These are phyloP conservation scores for Trichoderma endophyticum DNA, from an alignment of 2,329 filamentous ascomycete genomes.

Conservation along the genomic window DNA sequence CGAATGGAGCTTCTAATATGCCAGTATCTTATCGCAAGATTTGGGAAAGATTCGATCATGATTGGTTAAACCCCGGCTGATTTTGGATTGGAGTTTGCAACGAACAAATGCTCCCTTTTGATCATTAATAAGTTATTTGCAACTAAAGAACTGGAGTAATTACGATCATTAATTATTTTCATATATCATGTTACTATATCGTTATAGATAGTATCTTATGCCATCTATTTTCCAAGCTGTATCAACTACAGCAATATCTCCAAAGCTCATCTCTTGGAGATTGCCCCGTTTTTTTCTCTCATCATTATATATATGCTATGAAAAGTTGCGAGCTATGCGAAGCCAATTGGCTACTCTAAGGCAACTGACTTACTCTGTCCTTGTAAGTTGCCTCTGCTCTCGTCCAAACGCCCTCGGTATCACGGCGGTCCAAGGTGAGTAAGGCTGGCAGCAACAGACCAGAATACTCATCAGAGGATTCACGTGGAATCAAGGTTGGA, in stretches of 20 bases:
- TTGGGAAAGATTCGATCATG: background rate
- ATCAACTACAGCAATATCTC: background rate
- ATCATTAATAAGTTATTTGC: background rate
- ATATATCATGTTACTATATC: background rate
- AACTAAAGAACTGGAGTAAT: background rate
- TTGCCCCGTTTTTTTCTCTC: background rate
- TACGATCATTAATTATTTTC: background rate
- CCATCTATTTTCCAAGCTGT: background rate
- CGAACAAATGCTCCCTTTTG: background rate
- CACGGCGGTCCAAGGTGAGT: constrained; percentile 69
- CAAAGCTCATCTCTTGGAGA: background rate
- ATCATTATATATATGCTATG: background rate
- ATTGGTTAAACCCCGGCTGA: background rate
- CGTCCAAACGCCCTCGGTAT: constrained; percentile 69
- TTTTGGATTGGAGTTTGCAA: background rate
- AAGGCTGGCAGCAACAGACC: constrained; percentile 71
- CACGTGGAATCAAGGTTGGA: constrained; percentile 73
- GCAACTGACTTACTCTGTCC: constrained; percentile 36
- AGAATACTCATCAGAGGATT: constrained; percentile 81
- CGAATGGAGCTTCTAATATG: background rate
- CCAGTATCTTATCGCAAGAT: background rate
- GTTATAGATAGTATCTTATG: background rate
- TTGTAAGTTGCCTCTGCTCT: constrained; percentile 77
- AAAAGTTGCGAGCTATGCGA: background rate
- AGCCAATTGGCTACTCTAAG: background rate